A percentile compares a stretch with the other conserved stretches of the same genome.
Conservation (phyloP, 805 yeast species). For the Sungouiozyma ichnusensis region DNA sequence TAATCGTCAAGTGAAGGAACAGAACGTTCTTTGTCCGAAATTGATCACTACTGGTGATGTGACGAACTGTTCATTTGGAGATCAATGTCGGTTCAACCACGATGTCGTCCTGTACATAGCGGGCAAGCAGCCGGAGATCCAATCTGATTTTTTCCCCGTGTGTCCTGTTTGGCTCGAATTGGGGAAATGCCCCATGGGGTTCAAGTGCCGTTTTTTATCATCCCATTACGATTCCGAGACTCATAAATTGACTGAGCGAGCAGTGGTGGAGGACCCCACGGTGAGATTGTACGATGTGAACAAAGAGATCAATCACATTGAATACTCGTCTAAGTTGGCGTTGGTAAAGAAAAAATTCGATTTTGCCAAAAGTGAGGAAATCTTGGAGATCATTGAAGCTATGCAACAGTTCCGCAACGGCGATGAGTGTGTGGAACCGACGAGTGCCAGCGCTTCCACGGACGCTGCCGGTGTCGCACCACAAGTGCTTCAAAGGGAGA, state of each 20-base stretch:
- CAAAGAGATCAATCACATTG: conserved; percentile 56
- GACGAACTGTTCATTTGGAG: conserved; percentile 49
- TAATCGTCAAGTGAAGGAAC: conserved; percentile 56
- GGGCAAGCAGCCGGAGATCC: conserved; percentile 60
- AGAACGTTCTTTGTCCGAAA: conserved; percentile 53
- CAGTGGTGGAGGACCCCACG: conserved; percentile 20
- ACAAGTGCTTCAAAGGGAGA: conserved; percentile 18
- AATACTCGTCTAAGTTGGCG: conserved; percentile 30
- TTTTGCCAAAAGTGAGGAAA: conserved; percentile 46
- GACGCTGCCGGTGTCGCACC: conserved; percentile 14
- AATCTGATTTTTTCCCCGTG: conserved; percentile 33
- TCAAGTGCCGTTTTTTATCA: conserved; percentile 83
- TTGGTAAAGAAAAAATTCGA: conserved; percentile 44
- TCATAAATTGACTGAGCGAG: conserved; percentile 28
- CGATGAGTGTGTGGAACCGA: conserved; percentile 20
- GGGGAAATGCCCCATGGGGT: conserved; percentile 88
- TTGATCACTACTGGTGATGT: conserved; percentile 43
- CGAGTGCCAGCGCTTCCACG: conserved; percentile 29
- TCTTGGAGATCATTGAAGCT: conserved; percentile 56
- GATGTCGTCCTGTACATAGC: conserved; percentile 54
- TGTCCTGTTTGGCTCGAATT: conserved; percentile 79
- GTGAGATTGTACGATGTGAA: conserved; percentile 24
- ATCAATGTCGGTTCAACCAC: conserved; percentile 71
- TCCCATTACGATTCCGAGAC: conserved; percentile 51
- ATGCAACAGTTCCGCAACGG: conserved; percentile 28